Conservation (phyloP, 192 early-diverging fungal genomes). For the Coemansia sp. region DNA sequence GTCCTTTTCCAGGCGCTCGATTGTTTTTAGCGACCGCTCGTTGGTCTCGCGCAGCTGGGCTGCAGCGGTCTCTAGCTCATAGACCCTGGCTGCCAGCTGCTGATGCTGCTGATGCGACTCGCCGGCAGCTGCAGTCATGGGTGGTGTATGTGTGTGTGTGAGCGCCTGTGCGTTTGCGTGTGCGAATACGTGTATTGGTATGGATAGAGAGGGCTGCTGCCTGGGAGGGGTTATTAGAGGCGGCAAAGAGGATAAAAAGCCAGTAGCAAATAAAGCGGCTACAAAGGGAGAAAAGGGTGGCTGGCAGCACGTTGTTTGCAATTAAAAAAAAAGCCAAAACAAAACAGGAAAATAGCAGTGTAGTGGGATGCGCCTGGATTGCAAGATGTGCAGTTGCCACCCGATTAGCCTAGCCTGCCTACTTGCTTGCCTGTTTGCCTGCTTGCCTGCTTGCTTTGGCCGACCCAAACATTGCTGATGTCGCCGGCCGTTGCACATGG, state of each 20-base stretch:
- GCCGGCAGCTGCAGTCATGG: constrained; percentile 9
- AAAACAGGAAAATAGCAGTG: not conserved
- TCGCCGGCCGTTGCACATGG: no score
- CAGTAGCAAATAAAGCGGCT: not conserved
- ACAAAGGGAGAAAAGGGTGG: not conserved
- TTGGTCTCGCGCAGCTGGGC: constrained; percentile 40
- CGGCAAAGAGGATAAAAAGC: not conserved
- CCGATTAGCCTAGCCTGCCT: not conserved
- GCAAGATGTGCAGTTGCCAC: not conserved
- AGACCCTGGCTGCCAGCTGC: constrained; percentile 25
- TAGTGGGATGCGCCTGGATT: not conserved
- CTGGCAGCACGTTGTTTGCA: not conserved
- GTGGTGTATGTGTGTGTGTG: not conserved
- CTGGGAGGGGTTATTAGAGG: not conserved
- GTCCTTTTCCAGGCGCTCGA: constrained; percentile 34
- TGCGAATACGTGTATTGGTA: not conserved
- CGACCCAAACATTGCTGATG: no score
- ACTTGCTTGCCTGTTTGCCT: no score
- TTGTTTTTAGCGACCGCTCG: constrained; percentile 14
- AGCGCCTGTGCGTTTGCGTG: not conserved
- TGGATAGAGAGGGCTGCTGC: not conserved
- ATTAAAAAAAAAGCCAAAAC: not conserved
- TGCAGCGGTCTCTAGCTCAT: constrained; percentile 44
- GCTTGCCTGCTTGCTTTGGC: no score
- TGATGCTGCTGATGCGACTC: constrained; percentile 8